Percentiles rank a stretch among this genome's conserved stretches.
Evolutionary conservation across 2,329 filamentous ascomycete species (phyloP).

Genomic region (Microcera coccophila): DNA sequence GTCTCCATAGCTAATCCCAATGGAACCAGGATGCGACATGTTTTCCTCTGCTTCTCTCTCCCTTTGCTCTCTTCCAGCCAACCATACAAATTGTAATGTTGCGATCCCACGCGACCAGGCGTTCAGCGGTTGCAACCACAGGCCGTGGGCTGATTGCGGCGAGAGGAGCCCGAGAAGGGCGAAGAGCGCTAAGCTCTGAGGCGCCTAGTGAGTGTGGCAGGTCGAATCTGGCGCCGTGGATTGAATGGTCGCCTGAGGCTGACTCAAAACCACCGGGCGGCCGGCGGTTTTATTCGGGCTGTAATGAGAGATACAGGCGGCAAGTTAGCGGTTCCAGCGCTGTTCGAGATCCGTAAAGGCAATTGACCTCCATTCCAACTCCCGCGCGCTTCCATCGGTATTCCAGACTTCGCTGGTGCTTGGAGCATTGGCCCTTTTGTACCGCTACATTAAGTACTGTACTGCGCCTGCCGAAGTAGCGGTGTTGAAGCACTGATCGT

Average conservation of each 20-base stretch:
- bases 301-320: background rate
- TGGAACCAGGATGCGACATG: conserved; percentile 17
- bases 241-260: conserved; percentile 16
- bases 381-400: background rate
- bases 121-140: conserved; percentile 5
- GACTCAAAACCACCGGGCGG: background rate
- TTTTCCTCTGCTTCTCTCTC: conserved; percentile 9
- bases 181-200: conserved; percentile 16
- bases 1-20: conserved; percentile 13
- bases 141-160: conserved; percentile 10
- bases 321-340: too few relatives aligned
- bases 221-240: conserved; percentile 9
- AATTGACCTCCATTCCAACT: background rate
- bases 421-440: too few relatives aligned
- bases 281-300: too few relatives aligned
- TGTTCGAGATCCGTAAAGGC: too few relatives aligned
- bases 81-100: conserved; percentile 5
- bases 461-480: too few relatives aligned
- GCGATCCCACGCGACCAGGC: background rate
- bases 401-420: too few relatives aligned
- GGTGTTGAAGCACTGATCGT: too few relatives aligned
- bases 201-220: conserved; percentile 12
- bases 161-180: conserved; percentile 16
- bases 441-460: too few relatives aligned
- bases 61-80: conserved; percentile 12